A percentile compares a stretch with the other conserved stretches of the same genome.
These are phyloP conservation scores for Xylaria sp. DNA, from an alignment of 2,329 filamentous ascomycete genomes.

Conservation along the genomic window DNA sequence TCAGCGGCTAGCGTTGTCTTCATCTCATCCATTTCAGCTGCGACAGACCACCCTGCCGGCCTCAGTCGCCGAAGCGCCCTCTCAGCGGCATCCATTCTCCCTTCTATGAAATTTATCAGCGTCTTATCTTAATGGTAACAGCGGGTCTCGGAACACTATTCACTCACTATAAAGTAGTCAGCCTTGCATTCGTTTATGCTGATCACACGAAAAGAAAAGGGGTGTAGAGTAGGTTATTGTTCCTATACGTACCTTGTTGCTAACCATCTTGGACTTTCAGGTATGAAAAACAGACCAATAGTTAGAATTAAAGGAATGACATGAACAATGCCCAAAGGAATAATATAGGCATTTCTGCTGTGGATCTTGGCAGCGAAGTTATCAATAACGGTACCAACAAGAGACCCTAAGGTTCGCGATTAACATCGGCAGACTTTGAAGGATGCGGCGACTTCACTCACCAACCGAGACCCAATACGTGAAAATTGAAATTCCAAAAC, in stretches of 20 bases:
- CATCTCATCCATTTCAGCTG: constrained; percentile 53
- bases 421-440: not conserved
- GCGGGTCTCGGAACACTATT: not conserved
- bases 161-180: constrained; percentile 28
- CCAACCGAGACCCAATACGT: constrained; percentile 60
- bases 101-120: constrained; percentile 37
- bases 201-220: not conserved
- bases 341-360: constrained; percentile 43
- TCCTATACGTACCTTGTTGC: constrained; percentile 39
- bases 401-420: constrained; percentile 53
- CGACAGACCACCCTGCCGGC: constrained; percentile 48
- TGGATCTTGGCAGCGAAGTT: constrained; percentile 54
- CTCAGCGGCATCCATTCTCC: constrained; percentile 47
- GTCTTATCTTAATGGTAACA: not conserved
- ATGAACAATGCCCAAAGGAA: constrained; percentile 46
- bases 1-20: constrained; percentile 52
- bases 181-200: not conserved
- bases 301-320: constrained; percentile 52
- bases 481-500: constrained; percentile 59
- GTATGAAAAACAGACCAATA: constrained; percentile 53
- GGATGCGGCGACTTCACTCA: constrained; percentile 43
- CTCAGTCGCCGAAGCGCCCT: constrained; percentile 49
- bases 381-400: constrained; percentile 62
- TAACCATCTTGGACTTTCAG: constrained; percentile 56
- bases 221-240: not conserved